A percentile compares a stretch with the other conserved stretches of the same genome.
Conservation (phyloP, 2,329 filamentous ascomycete species). For the Fusarium abutilonis region DNA sequence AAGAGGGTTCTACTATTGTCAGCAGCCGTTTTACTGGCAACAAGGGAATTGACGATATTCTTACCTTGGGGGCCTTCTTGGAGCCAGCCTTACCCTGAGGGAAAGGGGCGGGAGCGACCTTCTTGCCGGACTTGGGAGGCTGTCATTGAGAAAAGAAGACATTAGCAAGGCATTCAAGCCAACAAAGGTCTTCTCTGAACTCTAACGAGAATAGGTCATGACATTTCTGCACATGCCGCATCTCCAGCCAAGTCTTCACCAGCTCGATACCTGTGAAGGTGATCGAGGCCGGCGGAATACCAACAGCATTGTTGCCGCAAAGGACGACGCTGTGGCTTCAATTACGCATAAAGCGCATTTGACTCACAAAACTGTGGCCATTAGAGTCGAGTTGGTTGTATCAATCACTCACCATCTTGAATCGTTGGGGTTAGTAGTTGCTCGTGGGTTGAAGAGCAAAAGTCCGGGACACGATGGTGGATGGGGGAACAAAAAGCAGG, state of each 20-base stretch:
- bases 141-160: slow-evolving; percentile 99
- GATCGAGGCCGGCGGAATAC: slow-evolving; percentile 48
- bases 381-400: slow-evolving; percentile 50
- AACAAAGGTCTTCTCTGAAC: slow-evolving; percentile 83
- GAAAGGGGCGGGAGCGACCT: slow-evolving; percentile 96
- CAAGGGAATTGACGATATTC: slow-evolving; percentile 50
- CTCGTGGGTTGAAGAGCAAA: slow-evolving; percentile 51
- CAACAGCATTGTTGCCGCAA: slow-evolving; percentile 44
- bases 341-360: slow-evolving; percentile 49
- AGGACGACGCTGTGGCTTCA: slow-evolving; percentile 48
- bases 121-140: slow-evolving; percentile 98
- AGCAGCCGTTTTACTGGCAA: background rate
- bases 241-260: slow-evolving; percentile 76
- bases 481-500: slow-evolving; percentile 43
- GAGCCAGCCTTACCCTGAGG: slow-evolving; percentile 88
- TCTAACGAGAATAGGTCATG: slow-evolving; percentile 80
- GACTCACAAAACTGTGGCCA: slow-evolving; percentile 53
- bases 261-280: slow-evolving; percentile 40
- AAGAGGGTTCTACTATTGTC: slow-evolving; percentile 83
- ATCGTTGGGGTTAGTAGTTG: slow-evolving; percentile 51
- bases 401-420: slow-evolving; percentile 56
- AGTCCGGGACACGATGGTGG: slow-evolving; percentile 47
- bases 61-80: slow-evolving; percentile 97
- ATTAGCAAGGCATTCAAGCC: slow-evolving; percentile 89
- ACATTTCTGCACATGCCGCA: slow-evolving; percentile 64